Conservation (phyloP, 495 filamentous ascomycete genomes). For the Penicillium cosmopolitanum region DNA sequence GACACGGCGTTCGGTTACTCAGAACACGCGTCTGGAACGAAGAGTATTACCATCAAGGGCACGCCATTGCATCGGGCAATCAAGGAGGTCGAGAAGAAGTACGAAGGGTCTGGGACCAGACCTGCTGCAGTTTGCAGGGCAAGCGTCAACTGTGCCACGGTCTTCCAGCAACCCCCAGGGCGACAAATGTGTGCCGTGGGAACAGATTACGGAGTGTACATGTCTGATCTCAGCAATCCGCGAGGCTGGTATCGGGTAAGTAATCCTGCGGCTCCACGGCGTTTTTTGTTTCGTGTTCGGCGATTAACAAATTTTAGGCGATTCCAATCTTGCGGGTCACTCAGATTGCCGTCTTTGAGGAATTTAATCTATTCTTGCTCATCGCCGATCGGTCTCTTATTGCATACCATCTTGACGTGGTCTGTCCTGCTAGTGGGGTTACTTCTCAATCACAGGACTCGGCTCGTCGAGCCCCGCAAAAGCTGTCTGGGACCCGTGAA, state of each 20-base stretch:
- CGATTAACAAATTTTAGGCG: constrained; percentile 52
- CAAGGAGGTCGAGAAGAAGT: constrained; percentile 78
- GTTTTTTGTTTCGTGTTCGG: too few relatives aligned
- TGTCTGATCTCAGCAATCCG: constrained; percentile 81
- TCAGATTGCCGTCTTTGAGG: constrained; percentile 92
- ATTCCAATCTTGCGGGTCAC: constrained; percentile 78
- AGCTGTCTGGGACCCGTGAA: constrained; percentile 83
- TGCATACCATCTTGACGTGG: constrained; percentile 90
- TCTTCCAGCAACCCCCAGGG: constrained; percentile 74
- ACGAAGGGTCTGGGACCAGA: constrained; percentile 62
- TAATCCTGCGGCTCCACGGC: neutral
- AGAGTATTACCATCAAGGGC: constrained; percentile 70
- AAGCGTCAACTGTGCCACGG: constrained; percentile 87
- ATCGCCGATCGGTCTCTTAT: constrained; percentile 90
- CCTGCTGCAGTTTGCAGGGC: constrained; percentile 80
- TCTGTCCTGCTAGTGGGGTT: constrained; percentile 73
- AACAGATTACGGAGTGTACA: constrained; percentile 91
- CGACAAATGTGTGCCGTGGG: constrained; percentile 92
- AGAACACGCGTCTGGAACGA: constrained; percentile 54
- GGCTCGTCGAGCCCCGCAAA: constrained; percentile 79
- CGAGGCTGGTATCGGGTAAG: constrained; percentile 84
- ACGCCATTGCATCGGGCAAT: constrained; percentile 93
- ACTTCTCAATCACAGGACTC: constrained; percentile 61
- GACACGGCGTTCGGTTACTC: constrained; percentile 90
- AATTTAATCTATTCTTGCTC: constrained; percentile 88